A percentile compares a stretch with the other conserved stretches of the same genome.
Evolutionary conservation across 805 yeast genomes (phyloP).

Genomic region (Scheffersomyces spartinae): DNA sequence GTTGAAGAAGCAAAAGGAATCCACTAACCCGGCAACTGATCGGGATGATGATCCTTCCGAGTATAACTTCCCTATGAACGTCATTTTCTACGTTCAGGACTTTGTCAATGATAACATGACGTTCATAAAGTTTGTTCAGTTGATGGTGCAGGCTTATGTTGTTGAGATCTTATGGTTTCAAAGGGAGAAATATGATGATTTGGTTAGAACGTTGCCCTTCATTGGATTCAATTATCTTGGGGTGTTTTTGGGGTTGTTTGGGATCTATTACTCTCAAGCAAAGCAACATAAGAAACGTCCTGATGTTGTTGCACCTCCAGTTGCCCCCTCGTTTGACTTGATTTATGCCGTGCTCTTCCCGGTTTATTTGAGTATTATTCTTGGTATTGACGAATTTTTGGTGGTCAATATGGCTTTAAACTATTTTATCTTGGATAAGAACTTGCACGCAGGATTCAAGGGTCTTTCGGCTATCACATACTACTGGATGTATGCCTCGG

Average conservation of each 20-base stretch:
- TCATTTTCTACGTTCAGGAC: constrained; percentile 22
- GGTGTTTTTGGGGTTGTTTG: constrained; percentile 15
- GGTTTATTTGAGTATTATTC: constrained; percentile 11
- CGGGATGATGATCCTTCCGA: constrained; percentile 9
- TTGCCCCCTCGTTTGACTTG: constrained; percentile 26
- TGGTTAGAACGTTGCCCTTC: constrained; percentile 8
- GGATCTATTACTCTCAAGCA: constrained; percentile 12
- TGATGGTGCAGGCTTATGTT: constrained; percentile 17
- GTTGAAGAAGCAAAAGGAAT: no score
- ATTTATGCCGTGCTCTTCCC: constrained; percentile 25
- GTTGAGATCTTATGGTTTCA: constrained; percentile 18
- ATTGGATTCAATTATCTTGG: constrained; percentile 25
- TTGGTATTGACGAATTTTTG: constrained; percentile 12
- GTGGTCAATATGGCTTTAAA: constrained; percentile 23
- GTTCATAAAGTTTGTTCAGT: constrained; percentile 18
- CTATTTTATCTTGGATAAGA: constrained; percentile 18
- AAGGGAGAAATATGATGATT: constrained; percentile 8
- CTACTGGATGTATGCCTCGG: no score
- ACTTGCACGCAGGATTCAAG: constrained; percentile 17
- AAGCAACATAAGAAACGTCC: constrained; percentile 8
- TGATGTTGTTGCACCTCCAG: constrained; percentile 8
- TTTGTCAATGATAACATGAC: constrained; percentile 23
- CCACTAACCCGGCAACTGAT: no score
- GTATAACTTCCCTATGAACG: constrained; percentile 12
- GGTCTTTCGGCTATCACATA: constrained; percentile 15